These are phyloP conservation scores for Cladobotryum mycophilum DNA, from an alignment of 2,329 filamentous ascomycete genomes.

Conservation along the genomic window DNA sequence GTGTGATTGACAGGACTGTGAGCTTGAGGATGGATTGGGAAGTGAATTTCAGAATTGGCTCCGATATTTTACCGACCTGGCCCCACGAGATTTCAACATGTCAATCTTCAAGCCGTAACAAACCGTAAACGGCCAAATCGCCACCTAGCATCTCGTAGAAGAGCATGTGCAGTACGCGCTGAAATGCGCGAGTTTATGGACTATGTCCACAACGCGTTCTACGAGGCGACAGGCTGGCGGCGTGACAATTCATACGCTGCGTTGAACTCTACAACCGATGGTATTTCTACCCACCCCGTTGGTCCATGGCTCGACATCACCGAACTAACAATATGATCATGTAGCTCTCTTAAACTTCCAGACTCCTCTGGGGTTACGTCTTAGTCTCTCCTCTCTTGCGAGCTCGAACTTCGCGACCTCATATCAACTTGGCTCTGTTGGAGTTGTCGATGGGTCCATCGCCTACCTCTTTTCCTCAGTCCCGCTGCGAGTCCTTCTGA, in stretches of 20 bases:
- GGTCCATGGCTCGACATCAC: constrained; percentile 4
- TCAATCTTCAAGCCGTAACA: not conserved
- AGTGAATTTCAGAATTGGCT: not conserved
- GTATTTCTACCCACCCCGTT: constrained; percentile 37
- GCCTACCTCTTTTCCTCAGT: constrained; percentile 93
- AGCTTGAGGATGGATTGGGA: too few relatives aligned
- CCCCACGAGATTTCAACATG: not conserved
- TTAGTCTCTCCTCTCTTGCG: constrained; percentile 85
- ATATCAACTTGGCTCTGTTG: constrained; percentile 83
- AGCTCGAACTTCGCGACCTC: constrained; percentile 91
- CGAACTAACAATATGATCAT: too few relatives aligned
- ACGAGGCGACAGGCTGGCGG: constrained; percentile 80
- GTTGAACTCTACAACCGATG: constrained; percentile 76
- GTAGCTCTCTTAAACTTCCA: constrained; percentile 80
- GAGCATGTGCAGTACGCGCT: constrained; percentile 24
- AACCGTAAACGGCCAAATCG: not conserved
- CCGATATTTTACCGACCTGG: constrained; percentile 4
- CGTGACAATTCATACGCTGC: constrained; percentile 86
- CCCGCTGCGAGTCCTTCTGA: constrained; percentile 60
- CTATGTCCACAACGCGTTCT: constrained; percentile 88
- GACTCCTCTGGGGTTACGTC: constrained; percentile 74
- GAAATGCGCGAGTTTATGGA: constrained; percentile 95
- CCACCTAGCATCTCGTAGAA: not conserved
- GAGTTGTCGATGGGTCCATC: constrained; percentile 91
- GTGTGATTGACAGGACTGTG: not conserved